Evolutionary conservation across 345 rosid species (phyloP).

Genomic region (Alliaria petiolata): DNA sequence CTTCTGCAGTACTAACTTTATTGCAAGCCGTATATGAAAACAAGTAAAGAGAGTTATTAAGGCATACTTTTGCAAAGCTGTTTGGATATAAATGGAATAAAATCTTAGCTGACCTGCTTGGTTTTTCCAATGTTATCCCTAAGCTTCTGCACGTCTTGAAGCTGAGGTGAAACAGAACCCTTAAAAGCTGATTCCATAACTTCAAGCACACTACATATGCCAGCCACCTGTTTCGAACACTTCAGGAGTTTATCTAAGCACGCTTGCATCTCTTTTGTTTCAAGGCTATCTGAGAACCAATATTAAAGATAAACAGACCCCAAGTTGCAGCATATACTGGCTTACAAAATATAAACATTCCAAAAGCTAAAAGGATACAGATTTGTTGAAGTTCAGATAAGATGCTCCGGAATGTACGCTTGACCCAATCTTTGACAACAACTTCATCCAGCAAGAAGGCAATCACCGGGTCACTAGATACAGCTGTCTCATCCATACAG

Average conservation of each 20-base stretch:
- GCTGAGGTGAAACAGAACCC: constrained; percentile 66
- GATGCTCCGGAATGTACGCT: constrained; percentile 61
- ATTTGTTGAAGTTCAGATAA: constrained; percentile 56
- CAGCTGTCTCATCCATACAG: constrained; percentile 98
- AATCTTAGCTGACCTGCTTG: constrained; percentile 66
- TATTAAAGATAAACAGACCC: constrained; percentile 40
- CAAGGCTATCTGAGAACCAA: constrained; percentile 57
- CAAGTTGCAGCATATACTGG: constrained; percentile 9
- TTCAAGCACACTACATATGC: constrained; percentile 73
- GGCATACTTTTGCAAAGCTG: background rate
- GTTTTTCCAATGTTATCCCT: constrained; percentile 72
- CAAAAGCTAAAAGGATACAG: constrained; percentile 65
- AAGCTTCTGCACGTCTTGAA: constrained; percentile 76
- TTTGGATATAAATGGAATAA: background rate
- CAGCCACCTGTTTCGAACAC: constrained; percentile 52
- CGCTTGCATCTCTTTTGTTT: constrained; percentile 52
- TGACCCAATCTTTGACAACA: constrained; percentile 98
- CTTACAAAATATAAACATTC: constrained; percentile 7
- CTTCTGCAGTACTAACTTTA: background rate
- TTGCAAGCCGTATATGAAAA: background rate
- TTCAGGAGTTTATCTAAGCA: constrained; percentile 54
- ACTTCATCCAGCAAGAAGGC: constrained; percentile 99
- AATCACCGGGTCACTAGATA: constrained; percentile 90
- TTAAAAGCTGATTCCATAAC: constrained; percentile 78
- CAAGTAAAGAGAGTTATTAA: background rate